phyloP scores from a whole-genome alignment of 768 basidiomycete genomes.

The Amyloporia xantha region DNA sequence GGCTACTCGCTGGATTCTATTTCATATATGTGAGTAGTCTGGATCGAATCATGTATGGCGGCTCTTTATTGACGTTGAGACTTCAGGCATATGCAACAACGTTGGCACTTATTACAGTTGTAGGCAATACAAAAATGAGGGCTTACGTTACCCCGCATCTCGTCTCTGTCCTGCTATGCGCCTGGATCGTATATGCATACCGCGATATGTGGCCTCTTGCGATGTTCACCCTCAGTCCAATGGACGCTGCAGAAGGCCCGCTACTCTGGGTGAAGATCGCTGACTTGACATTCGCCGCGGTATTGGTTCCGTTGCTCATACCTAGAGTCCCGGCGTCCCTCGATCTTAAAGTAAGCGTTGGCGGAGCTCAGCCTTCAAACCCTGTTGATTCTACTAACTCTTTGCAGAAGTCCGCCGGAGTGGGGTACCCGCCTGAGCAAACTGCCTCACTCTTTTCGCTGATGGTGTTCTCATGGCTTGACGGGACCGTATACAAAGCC shows the following conservation, averaged over 20 bases:
- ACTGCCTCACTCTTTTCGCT: conserved; percentile 26
- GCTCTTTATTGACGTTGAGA: conserved; percentile 27
- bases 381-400: conserved; percentile 17
- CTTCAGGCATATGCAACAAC: neutral
- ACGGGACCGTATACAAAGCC: conserved; percentile 40
- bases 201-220: conserved; percentile 52
- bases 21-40: neutral
- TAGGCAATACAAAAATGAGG: neutral
- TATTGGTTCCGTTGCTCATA: conserved; percentile 45
- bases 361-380: neutral
- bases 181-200: conserved; percentile 43
- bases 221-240: conserved; percentile 41
- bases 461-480: conserved; percentile 44
- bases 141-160: conserved; percentile 29
- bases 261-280: conserved; percentile 48
- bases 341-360: conserved; percentile 41
- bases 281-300: conserved; percentile 35
- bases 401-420: conserved; percentile 2
- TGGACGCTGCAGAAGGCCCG: conserved; percentile 40
- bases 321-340: conserved; percentile 51
- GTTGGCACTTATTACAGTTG: neutral
- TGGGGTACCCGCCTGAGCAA: conserved; percentile 25
- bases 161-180: conserved; percentile 38
- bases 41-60: neutral
- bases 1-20: neutral